Base-by-base conservation (phyloP, 768 basidiomycete genomes). In the Mycena olivaceomarginata region DNA sequence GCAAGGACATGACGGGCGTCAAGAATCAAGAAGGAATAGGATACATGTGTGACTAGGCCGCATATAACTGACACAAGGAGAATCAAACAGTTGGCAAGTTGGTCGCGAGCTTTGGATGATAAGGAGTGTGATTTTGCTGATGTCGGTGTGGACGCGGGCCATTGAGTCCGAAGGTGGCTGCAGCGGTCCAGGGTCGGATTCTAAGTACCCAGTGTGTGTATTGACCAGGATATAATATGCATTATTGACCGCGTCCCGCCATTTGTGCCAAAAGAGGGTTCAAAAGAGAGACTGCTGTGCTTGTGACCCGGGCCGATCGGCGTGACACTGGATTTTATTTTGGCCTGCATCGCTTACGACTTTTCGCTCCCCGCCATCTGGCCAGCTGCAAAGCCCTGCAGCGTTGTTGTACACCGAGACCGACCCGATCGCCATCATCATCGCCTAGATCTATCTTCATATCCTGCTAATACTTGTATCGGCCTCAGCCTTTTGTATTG, bases 401-500 rank as follows among this genome's bases (percentile, higher is more conserved):
- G 59, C 73, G 39, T 65, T 46, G 64, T 60, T 31, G 66, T 63
- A 76, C 57, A 76, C 70, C 22, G 66, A 71, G 56, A 69, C 59
- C 75, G 41, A 56, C 68, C 68, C 70, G 40, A 2, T 45, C 70
- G 63, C 45, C 70, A 68, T 67, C 70, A 68, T 67, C 70, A 64
- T 72, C 75, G 43, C 71, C 43, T 77, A 77, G 68, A 77, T 74
- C 72, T 73, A 77, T 31, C n/a, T 70, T 76, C 65, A 72, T 72
- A 51, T 70, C 41, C 67, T 67, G 66, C 67, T 77, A 74, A 75
- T 67, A 46, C 67, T 73, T 78, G 72, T 77, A 72, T 78, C 76
- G 48, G 70, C 64, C 71, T 43, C 75, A 48, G 43, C 75, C 25
- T 73, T 80, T 67, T 81, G 74, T 80, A 82, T 81, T 77, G 72